phyloP scores from a whole-genome alignment of 139 green algal species.

The Asterochloris erici region DNA sequence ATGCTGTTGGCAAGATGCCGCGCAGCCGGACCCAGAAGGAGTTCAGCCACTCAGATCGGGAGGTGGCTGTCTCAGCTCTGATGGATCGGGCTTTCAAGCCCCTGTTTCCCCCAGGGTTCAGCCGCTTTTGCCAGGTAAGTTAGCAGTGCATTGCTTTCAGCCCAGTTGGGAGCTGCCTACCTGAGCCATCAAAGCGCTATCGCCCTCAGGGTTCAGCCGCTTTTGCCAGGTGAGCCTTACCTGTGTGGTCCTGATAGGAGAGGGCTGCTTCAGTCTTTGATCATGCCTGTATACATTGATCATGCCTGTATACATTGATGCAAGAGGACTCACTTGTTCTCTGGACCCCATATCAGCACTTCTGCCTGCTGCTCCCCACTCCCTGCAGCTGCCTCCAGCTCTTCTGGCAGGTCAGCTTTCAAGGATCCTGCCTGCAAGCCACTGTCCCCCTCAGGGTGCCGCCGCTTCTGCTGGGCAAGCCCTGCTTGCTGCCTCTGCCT shows the following conservation, averaged over 20 bases:
- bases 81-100: conserved; percentile 72
- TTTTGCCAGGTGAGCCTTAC: not conserved
- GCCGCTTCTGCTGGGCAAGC: not conserved
- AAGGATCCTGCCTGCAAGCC: conserved; percentile 69
- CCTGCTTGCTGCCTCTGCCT: no score
- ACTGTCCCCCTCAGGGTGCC: conserved; percentile 65
- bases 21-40: conserved; percentile 56
- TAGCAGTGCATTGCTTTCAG: not conserved
- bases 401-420: not conserved
- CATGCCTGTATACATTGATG: not conserved
- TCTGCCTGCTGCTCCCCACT: no score
- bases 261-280: not conserved
- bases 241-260: not conserved
- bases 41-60: conserved; percentile 47
- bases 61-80: conserved; percentile 44
- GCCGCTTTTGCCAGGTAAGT: not conserved
- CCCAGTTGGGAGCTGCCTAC: not conserved
- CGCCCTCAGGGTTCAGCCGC: no score
- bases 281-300: not conserved
- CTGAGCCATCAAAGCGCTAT: not conserved
- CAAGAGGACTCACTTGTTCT: no score
- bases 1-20: conserved; percentile 63
- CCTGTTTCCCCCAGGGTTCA: conserved; percentile 64
- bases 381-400: no score
- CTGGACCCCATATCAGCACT: no score